Evolutionary conservation across 306 rosid species (phyloP).

Genomic region (Rosa persica): DNA sequence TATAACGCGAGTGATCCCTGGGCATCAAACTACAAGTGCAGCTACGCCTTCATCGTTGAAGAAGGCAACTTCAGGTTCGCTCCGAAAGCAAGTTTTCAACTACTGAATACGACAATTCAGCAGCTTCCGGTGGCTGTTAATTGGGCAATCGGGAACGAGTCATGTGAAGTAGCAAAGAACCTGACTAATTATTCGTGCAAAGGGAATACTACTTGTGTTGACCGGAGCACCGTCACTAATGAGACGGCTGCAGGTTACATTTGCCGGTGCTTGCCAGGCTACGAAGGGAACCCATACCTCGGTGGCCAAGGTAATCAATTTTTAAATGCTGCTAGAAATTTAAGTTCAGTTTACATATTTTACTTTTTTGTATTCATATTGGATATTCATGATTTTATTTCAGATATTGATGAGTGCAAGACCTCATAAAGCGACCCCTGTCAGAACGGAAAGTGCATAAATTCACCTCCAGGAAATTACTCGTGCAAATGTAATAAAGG

Average conservation of each 20-base stretch:
- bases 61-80: slow-evolving; percentile 10
- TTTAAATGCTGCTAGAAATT: no score
- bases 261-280: slow-evolving; percentile 19
- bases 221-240: not conserved
- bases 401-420: slow-evolving; percentile 44
- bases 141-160: slow-evolving; percentile 19
- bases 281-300: slow-evolving; percentile 23
- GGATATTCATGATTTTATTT: no score
- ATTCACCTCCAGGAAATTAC: slow-evolving; percentile 1
- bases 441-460: not conserved
- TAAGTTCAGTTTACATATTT: not conserved
- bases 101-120: not conserved
- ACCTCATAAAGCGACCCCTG: not conserved
- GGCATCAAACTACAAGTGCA: not conserved
- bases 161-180: not conserved
- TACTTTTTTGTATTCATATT: not conserved
- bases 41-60: slow-evolving; percentile 25
- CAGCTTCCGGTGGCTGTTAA: slow-evolving; percentile 18
- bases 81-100: not conserved
- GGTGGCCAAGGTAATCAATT: slow-evolving; percentile 20
- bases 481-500: not conserved
- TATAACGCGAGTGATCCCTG: not conserved
- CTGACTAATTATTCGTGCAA: not conserved
- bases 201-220: not conserved
- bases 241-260: not conserved